Conservation (phyloP, 2,329 filamentous ascomycete species). For the Fusarium graminum region DNA sequence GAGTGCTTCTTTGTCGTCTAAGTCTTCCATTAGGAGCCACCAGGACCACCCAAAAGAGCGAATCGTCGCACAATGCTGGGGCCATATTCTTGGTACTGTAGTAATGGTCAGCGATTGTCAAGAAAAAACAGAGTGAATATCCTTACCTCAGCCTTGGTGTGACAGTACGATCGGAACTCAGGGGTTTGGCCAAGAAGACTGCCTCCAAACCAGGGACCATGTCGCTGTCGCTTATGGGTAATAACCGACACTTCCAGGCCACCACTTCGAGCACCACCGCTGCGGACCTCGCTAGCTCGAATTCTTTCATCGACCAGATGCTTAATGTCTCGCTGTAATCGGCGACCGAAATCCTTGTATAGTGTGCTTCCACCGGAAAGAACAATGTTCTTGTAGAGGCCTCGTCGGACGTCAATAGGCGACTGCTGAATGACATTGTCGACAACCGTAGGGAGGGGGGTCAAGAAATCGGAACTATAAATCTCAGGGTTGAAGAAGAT, state of each 20-base stretch:
- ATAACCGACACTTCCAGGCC: slow-evolving; percentile 98
- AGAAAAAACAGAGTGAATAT: neutral
- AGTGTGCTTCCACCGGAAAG: slow-evolving; percentile 95
- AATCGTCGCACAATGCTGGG: slow-evolving; percentile 96
- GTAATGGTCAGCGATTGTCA: slow-evolving; percentile 22
- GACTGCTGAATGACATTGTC: slow-evolving; percentile 98
- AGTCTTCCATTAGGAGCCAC: slow-evolving; percentile 71
- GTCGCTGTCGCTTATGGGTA: slow-evolving; percentile 95
- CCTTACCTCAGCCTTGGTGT: slow-evolving; percentile 83
- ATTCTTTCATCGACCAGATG: slow-evolving; percentile 95
- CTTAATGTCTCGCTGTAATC: slow-evolving; percentile 96
- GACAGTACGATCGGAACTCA: slow-evolving; percentile 98
- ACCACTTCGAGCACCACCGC: slow-evolving; percentile 91
- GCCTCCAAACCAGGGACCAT: slow-evolving; percentile 98
- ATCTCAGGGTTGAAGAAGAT: slow-evolving; percentile 99
- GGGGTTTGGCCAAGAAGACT: slow-evolving; percentile 96
- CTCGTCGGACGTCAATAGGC: slow-evolving; percentile 95
- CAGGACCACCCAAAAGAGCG: slow-evolving; percentile 91
- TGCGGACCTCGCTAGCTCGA: slow-evolving; percentile 89
- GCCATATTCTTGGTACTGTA: slow-evolving; percentile 92
- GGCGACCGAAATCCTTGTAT: slow-evolving; percentile 97
- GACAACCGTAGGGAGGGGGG: slow-evolving; percentile 92
- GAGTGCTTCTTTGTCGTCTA: slow-evolving; percentile 37
- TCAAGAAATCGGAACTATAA: slow-evolving; percentile 98
- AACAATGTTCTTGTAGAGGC: slow-evolving; percentile 99